Evolutionary conservation across 148 eudicot genomes (phyloP), one percentile per base, ranked within the genome.

Genomic region (Vaccinium macrocarpon): DNA sequence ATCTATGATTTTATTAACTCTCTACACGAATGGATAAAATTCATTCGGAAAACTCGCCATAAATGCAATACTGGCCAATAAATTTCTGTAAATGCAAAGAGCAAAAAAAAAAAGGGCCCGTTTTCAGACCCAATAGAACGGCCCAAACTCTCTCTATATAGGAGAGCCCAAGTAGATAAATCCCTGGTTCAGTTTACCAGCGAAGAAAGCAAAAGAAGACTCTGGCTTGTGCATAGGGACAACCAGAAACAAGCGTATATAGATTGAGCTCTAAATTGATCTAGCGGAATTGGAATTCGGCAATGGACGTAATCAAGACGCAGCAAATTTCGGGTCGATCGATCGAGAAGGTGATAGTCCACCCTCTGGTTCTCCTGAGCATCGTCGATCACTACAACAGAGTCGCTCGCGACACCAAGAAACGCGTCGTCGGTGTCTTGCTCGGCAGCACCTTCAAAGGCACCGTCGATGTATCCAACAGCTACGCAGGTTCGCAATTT

Each of bases 251-350:
- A 50, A 12, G 12, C 15, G 23, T n/a, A 64, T 25, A 64, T 11
- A 66, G 72, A 11, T 66, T 66, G 15, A 25, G 72, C 72, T 23
- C 35, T 4, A 5, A 66, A 68, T 66, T 53, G 14, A 32, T 11
- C 1, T 27, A 10, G 62, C 6, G n/a, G 16, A 57, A 57, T 57
- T 6, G 21, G 70, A 3, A 25, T 49, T n/a, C 5, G 82, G 38
- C n/a, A 80, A 95, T 97, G 99, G 99, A 97, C 61, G 99, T 97
- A 81, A 94, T 97, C n/a, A 97, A 97, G 81, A 87, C 98, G 73
- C 99, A 97, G 86, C 99, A 97, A 75, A 90, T 95, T 55, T 92
- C 98, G 2, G 75, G 92, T 1, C 82, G 93, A 6, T 90, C 97
- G 84, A 91, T 97, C 73, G 95, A 93, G 90, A 97, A 95, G 79